These are phyloP conservation scores for Diplodia scrobiculata DNA, from an alignment of 2,329 filamentous ascomycete species.

Conservation along the genomic window DNA sequence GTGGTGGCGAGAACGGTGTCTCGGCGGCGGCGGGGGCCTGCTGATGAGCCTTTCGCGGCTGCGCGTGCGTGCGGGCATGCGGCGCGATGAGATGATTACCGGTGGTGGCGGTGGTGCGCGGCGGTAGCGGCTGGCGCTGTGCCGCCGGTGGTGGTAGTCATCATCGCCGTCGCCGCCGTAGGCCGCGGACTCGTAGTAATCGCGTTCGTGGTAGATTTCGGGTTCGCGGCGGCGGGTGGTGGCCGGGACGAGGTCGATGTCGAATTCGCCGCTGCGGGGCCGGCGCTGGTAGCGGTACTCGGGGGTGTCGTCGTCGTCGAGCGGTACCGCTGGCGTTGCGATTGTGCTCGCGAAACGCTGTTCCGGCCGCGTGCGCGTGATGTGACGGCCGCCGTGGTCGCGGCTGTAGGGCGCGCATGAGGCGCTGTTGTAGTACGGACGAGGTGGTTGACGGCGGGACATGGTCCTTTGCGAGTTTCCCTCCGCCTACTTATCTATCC, in stretches of 20 bases:
- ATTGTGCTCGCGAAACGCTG: neutral
- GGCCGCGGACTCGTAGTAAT: too few species aligned
- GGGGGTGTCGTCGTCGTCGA: neutral
- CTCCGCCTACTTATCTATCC: too few species aligned
- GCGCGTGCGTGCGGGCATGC: too few species aligned
- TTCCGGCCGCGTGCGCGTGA: constrained; percentile 17
- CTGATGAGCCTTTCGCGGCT: too few species aligned
- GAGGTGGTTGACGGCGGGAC: neutral
- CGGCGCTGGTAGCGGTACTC: neutral
- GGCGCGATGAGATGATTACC: too few species aligned
- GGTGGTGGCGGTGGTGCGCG: too few species aligned
- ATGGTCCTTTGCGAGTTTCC: neutral
- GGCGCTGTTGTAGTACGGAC: neutral
- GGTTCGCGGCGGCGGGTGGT: too few species aligned
- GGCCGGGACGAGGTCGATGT: neutral
- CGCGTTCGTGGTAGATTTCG: neutral
- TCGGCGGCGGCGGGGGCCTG: too few species aligned
- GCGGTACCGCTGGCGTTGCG: neutral
- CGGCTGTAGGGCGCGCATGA: neutral
- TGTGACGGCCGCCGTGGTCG: neutral
- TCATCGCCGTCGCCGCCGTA: too few species aligned
- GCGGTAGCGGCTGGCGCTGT: too few species aligned
- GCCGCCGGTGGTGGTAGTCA: too few species aligned
- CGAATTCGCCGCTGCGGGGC: neutral
- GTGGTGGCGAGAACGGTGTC: too few species aligned